Base-by-base conservation (phyloP, 768 basidiomycete species). In the Rhizopogon vulgaris region DNA sequence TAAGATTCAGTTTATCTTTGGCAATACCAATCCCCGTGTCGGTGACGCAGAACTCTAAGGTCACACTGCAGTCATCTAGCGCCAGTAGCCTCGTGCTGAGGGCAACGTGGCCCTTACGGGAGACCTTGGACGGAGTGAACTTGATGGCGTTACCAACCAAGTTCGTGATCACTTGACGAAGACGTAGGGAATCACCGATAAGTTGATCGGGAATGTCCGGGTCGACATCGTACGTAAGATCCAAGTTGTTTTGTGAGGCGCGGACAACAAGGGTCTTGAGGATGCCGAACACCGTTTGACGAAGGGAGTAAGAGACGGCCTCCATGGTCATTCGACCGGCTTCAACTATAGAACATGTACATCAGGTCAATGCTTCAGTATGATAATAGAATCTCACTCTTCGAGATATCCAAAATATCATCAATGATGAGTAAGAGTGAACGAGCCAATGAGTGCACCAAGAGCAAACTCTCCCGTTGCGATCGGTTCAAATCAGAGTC, bases 261-360 rank as follows among this genome's bases (percentile, higher is more conserved):
- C 94, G 94, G 47, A 97, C 94, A 61, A 97, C 94, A 52, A 99
- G 80, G 0, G 95, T 98, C 73, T 99, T 99, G 63, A 98, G 80
- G 55, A 98, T 96, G 27, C 93, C 92, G 62, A 97, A 98, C 38
- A 97, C 92, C 3, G 92, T 95, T 59, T 93, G 87, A n/a, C 96
- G 88, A 27, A 97, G 78, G 9, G 94, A 97, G 71, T 95, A 99
- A 2, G 94, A 87, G n/a, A 97, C 95, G 27, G 91, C 87, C 71
- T 99, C 96, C 89, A 99, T 96, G 2, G 94, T 98, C 96, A 99
- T 99, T 11, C 95, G 88, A 41, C 96, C 96, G 38, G 95, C 96
- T 71, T 99, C 96, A 63, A 98, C 94, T 96, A 60, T 7, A 58
- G 41, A 25, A 38, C 34, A 36, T 58, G 41, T 52, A 30, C 60